Base-by-base conservation (phyloP, 805 yeast species). In the Groenewaldozyma salmanticensis region DNA sequence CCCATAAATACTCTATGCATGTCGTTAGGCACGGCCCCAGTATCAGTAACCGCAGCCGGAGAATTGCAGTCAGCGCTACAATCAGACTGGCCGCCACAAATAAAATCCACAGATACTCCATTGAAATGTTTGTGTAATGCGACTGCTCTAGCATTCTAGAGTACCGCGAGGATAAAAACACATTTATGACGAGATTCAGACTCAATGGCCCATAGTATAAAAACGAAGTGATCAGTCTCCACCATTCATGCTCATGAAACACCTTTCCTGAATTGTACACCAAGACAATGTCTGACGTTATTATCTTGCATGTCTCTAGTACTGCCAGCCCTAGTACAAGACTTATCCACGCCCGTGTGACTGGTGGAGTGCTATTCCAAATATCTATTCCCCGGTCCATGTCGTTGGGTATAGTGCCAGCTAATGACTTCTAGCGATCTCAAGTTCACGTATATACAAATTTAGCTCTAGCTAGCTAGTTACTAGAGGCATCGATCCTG, bases 1-100 rank as follows among this genome's bases (percentile, higher is more conserved):
- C 63, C 68, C 74, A 66, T 21, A 74, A 55, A 47, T 70, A 74
- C 5, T 66, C 51, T 33, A 74, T 45, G 4, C 62, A 52, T 27
- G 52, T 47, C 4, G 61, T 41, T 21, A 76, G 55, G 16, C 62
- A 53, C 2, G 62, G 54, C 2, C 75, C 74, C 21, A 67, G 47
- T 36, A 67, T 48, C 21, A 55, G 52, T 15, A 66, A 37, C 20
- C 60, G 53, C 27, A 54, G 50, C 7, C 54, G 37, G 29, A 50
- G 49, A 7, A 53, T 45, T n/a, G 65, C 51, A 41, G 62, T 62
- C 9, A 60, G 32, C 4, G 50, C 27, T 27, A 67, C 33, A n/a
- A 68, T 46, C 13, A 57, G 40, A 3, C 50, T 27, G 19, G 61
- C 46, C 15, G 64, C 48, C 16, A 66, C 37, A 11, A 57, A 36